Base-by-base conservation (phyloP, 371 early-diverging fungal species). In the Mortierella polycephala region DNA sequence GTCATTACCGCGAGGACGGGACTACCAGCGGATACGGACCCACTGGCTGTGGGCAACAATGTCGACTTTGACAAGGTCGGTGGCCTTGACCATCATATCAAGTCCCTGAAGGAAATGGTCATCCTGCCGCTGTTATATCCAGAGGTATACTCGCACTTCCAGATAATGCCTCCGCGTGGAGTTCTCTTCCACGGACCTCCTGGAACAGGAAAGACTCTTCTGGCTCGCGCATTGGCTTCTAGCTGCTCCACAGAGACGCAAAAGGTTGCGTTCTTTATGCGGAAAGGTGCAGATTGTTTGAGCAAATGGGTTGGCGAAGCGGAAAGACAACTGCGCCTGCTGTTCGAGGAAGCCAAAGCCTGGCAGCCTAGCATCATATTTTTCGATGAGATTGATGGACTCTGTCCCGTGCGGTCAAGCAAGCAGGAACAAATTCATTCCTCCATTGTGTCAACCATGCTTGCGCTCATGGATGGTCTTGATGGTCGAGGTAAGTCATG, bases 231-330 rank as follows among this genome's bases (percentile, higher is more conserved):
- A 0, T 77, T 96, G 16, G 91, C 93, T 0, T 85, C 87, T 12
- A 85, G 84, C 13, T 90, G 90, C 62, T 89, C 90, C 3, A 87
- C 85, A 2, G 81, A 83, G 44, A 81, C 84, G 18, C 83, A 82
- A 50, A 89, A 91, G 65, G 89, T 91, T 8, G 89, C 93, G 14
- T 95, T 94, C 75, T 92, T 93, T 65, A 86, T 89, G 82, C 80
- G 93, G 5, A 91, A 92, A 64, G 94, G 94, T 0, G 90, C 93
- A 6, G 96, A 96, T 74, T 83, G 92, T 13, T 83, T 95, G 37
- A 89, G 86, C 50, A 96, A 94, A 72, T 94, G 92, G 89, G 91
- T 94, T 14, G 96, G 96, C 12, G 94, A 96, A 54, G 85, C 90
- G 20, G 96, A 96, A 69, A 83, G 90, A 62, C 83, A 90, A 40